A percentile compares a stretch with the other conserved stretches of the same genome.
These are phyloP conservation scores for Colletotrichum sp. DNA, from an alignment of 2,329 filamentous ascomycete genomes.

Conservation along the genomic window DNA sequence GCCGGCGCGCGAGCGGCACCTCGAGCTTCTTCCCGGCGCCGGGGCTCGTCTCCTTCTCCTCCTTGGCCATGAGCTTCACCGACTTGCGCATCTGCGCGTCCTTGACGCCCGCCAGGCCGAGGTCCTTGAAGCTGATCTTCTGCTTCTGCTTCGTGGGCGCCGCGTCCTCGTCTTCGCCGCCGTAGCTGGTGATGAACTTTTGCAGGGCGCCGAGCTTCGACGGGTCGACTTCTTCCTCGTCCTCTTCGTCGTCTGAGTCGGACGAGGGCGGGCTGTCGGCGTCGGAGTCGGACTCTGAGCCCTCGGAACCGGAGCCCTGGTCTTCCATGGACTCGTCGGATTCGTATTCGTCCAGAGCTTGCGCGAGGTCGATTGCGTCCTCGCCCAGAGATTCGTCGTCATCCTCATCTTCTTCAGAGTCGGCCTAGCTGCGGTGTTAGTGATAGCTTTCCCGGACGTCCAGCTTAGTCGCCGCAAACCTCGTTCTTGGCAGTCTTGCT, in stretches of 20 bases:
- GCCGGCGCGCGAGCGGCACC: constrained; percentile 81
- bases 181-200: constrained; percentile 72
- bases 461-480: not conserved
- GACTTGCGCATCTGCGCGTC: constrained; percentile 81
- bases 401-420: constrained; percentile 59
- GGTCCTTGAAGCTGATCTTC: constrained; percentile 78
- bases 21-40: constrained; percentile 71
- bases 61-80: constrained; percentile 74
- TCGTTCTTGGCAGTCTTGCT: constrained; percentile 43
- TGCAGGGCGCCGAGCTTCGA: constrained; percentile 70
- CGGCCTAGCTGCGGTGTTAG: constrained; percentile 50
- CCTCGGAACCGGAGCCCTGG: constrained; percentile 46
- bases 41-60: constrained; percentile 55
- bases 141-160: constrained; percentile 28
- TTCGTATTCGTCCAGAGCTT: constrained; percentile 58
- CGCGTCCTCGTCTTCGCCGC: constrained; percentile 60
- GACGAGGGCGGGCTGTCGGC: constrained; percentile 55
- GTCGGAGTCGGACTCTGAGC: constrained; percentile 45
- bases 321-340: constrained; percentile 51
- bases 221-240: constrained; percentile 51
- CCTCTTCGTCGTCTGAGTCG: constrained; percentile 54
- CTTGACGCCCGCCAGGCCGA: constrained; percentile 72
- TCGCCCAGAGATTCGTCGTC: constrained; percentile 64
- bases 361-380: constrained; percentile 65
- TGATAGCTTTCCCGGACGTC: not conserved